Base-by-base conservation (phyloP, 1,139 yeast genomes). In the Candida freyschussii region DNA sequence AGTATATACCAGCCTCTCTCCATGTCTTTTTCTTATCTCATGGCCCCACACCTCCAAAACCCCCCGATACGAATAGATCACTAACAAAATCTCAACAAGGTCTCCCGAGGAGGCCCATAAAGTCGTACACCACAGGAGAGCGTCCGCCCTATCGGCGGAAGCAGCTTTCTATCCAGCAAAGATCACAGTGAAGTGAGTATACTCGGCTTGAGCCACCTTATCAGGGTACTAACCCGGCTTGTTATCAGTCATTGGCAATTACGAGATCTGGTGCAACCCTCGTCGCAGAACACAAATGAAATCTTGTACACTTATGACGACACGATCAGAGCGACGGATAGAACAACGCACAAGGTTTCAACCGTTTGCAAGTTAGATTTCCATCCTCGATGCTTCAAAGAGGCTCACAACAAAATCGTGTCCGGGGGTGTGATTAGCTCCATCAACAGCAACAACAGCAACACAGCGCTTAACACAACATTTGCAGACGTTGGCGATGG, bases 201-300 rank as follows among this genome's bases (percentile, higher is more conserved):
- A 16, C 10, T 11, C 12, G 4, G 13, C 9, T 18, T 13, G 24
- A 13, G 13, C 26, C n/a, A 14, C 17, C 16, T 23, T 16, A 17
- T 10, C 14, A 13, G 21, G 13, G 12, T 15, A 32, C 35, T 34
- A 39, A 32, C 39, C n/a, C n/a, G 9, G 9, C n/a, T n/a, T 5
- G 8, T 17, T 22, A 18, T 29, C 25, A 76, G 78, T 42, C 96
- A 87, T 62, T 87, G 96, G 95, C 96, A 87, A 55, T 63, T 87
- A 26, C 67, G 95, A 30, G 94, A 87, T 52, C 67, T 87, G 49
- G 63, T 86, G 16, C 75, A 80, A 35, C 62, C 65, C 13, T 61
- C 67, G 1, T 56, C 70, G 0, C 34, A 36, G 9, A 48, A 55
- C 17, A 59, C 62, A 14, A 59, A 62, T 30, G 65, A 67, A 30